These are phyloP conservation scores for Phytophthora capsici DNA, from an alignment of 352 stramenopile genomes.

Conservation along the genomic window DNA sequence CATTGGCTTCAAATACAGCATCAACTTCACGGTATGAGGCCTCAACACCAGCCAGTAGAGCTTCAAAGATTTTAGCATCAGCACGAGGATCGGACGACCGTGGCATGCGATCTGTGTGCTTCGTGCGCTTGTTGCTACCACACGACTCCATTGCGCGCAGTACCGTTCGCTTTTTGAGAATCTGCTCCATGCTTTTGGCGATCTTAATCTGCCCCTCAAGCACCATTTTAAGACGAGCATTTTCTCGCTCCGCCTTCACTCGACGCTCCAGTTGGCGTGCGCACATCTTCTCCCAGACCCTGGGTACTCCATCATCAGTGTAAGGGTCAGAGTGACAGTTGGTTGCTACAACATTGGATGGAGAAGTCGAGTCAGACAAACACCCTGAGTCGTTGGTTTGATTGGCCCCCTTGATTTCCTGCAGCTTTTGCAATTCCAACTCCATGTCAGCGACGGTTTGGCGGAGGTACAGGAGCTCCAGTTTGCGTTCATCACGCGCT, in stretches of 20 bases:
- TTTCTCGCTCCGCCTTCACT: constrained; percentile 44
- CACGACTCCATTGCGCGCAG: constrained; percentile 34
- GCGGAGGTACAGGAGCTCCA: constrained; percentile 51
- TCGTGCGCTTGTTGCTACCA: constrained; percentile 39
- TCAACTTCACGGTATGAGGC: constrained; percentile 38
- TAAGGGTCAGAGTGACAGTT: not conserved
- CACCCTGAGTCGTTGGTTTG: not conserved
- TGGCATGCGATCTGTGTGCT: constrained; percentile 31
- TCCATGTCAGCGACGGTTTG: constrained; percentile 50
- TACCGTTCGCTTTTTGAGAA: constrained; percentile 41
- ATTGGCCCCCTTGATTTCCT: constrained; percentile 23
- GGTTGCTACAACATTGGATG: not conserved
- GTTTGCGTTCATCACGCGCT: constrained; percentile 46
- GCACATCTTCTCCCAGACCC: constrained; percentile 44
- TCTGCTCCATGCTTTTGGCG: constrained; percentile 46
- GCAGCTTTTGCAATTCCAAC: constrained; percentile 38
- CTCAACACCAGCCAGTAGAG: constrained; percentile 35
- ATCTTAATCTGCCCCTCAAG: constrained; percentile 49
- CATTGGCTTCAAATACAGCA: constrained; percentile 39
- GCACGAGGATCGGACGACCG: constrained; percentile 16
- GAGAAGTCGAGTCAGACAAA: not conserved
- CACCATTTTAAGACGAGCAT: constrained; percentile 42
- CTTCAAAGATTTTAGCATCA: constrained; percentile 38
- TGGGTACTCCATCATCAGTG: constrained; percentile 17
- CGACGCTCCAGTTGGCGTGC: constrained; percentile 30